Evolutionary conservation across 1,284 basidiomycete species (phyloP).

Genomic region (Leccinum subrobustum): DNA sequence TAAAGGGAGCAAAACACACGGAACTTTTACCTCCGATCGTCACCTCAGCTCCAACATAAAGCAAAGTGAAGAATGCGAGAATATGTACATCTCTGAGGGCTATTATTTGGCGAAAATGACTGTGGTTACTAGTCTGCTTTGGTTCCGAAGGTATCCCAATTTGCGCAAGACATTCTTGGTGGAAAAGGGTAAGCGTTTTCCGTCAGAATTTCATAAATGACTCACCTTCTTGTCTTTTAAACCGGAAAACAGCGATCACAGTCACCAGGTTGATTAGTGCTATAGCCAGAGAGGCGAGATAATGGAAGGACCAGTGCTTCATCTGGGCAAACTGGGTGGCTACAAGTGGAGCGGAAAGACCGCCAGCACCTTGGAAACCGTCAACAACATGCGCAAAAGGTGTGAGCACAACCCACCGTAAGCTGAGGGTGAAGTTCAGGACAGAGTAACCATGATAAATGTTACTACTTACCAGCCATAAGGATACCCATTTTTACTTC

Average conservation of each 20-base stretch:
- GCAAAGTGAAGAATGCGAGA: slow-evolving; percentile 48
- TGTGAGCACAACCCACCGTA: slow-evolving; percentile 7
- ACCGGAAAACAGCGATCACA: slow-evolving; percentile 49
- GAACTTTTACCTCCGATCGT: slow-evolving; percentile 44
- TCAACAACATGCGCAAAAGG: background rate
- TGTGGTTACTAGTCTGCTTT: slow-evolving; percentile 28
- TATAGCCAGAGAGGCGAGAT: slow-evolving; percentile 56
- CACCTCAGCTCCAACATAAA: slow-evolving; percentile 59
- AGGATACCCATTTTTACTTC: slow-evolving; percentile 31
- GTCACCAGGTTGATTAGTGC: slow-evolving; percentile 44
- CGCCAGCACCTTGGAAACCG: slow-evolving; percentile 48
- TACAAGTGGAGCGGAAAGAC: slow-evolving; percentile 55
- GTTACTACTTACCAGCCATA: slow-evolving; percentile 18
- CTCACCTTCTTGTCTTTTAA: slow-evolving; percentile 53
- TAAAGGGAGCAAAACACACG: background rate
- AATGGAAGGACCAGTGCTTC: slow-evolving; percentile 61
- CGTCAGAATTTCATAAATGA: background rate
- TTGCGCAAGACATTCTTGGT: slow-evolving; percentile 27
- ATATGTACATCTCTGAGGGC: slow-evolving; percentile 46
- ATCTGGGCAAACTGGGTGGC: slow-evolving; percentile 59
- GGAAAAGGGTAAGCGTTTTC: background rate
- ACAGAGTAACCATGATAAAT: background rate
- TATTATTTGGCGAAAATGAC: slow-evolving; percentile 50
- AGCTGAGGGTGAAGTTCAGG: slow-evolving; percentile 5
- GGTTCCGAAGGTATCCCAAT: slow-evolving; percentile 32